Base-by-base conservation (phyloP, 176 grass and related monocot genomes). In the Tuctoria greenei region DNA sequence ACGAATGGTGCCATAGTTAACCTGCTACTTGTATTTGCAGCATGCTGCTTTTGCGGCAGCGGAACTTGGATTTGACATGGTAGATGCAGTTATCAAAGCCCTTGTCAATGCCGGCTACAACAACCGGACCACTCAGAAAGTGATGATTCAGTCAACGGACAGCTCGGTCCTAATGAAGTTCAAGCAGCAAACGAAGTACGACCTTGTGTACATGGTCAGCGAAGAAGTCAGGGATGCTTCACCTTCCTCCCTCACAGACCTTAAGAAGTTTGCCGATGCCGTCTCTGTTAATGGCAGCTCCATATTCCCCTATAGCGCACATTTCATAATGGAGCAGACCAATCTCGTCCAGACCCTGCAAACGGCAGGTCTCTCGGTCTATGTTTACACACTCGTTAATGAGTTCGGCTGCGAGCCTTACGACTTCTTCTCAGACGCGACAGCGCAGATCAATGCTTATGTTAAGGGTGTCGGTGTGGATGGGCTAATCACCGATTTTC, bases 401-500 rank as follows among this genome's bases (percentile, higher is more conserved):
- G 95, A 98, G 68, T 98, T 92, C 37, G 23, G 28, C 24, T 86
- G 91, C 24, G 89, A 98, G 63, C 71, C 95, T 24, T 94, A 84
- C 15, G 95, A 98, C 51, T 98, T 87, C 63, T 92, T 90, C 62
- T 70, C 86, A 6, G 95, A 97, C 62, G 64, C 86, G 1, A 85
- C 86, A 0, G 84, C 68, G 2, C 65, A 93, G 88, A 91, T 93
- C 51, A 97, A 83, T 78, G 59, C 78, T 7, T 97, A 85, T 69
- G 83, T 78, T 27, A 55, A 78, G 54, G 91, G 74, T 25, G 88
- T 74, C 10, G 75, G 75, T 24, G 94, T 93, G 50, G 86, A 97
- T 44, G 91, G 94, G 9, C 16, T 97, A 20, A 93, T 97, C 76
- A 97, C 94, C 0, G 94, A 97, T 31, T 97, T 87, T 71, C 90